phyloP scores from a whole-genome alignment of 768 basidiomycete genomes.

The Boletus speciosus region DNA sequence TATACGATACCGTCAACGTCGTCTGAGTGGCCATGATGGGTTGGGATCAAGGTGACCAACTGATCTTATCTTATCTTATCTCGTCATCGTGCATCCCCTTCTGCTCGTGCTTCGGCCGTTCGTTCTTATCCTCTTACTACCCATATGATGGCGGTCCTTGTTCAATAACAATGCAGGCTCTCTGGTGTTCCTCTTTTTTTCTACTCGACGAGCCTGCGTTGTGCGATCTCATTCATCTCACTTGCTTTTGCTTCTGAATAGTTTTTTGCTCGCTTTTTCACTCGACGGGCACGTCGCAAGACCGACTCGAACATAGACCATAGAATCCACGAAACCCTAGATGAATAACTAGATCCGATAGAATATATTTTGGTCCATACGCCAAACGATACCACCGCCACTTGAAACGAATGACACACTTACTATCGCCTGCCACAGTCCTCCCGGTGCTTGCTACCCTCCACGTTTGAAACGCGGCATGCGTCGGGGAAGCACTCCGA shows the following conservation, averaged over 20 bases:
- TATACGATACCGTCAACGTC: slow-evolving; percentile 20
- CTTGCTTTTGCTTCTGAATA: neutral
- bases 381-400: slow-evolving; percentile 5
- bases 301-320: slow-evolving; percentile 8
- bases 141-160: slow-evolving; percentile 47
- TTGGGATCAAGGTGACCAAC: neutral
- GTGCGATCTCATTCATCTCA: slow-evolving; percentile 1
- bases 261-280: neutral
- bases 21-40: slow-evolving; percentile 16
- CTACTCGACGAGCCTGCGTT: slow-evolving; percentile 19
- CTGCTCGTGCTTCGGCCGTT: neutral
- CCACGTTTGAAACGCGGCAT: slow-evolving; percentile 30
- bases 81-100: slow-evolving; percentile 1
- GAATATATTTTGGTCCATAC: neutral
- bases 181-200: slow-evolving; percentile 11
- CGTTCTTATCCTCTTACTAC: slow-evolving; percentile 5
- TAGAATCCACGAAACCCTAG: slow-evolving; percentile 12
- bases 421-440: slow-evolving; percentile 42
- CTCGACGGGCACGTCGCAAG: neutral
- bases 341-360: slow-evolving; percentile 5
- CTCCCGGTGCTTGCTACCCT: slow-evolving; percentile 58
- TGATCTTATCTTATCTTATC: slow-evolving; percentile 25
- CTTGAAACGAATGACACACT: slow-evolving; percentile 12
- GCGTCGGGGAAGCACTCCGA: slow-evolving; percentile 42
- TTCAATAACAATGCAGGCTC: slow-evolving; percentile 49